A percentile compares a stretch with the other conserved stretches of the same genome.
phyloP scores from a whole-genome alignment of 1,284 basidiomycete genomes.

The Bjerkandera adusta region DNA sequence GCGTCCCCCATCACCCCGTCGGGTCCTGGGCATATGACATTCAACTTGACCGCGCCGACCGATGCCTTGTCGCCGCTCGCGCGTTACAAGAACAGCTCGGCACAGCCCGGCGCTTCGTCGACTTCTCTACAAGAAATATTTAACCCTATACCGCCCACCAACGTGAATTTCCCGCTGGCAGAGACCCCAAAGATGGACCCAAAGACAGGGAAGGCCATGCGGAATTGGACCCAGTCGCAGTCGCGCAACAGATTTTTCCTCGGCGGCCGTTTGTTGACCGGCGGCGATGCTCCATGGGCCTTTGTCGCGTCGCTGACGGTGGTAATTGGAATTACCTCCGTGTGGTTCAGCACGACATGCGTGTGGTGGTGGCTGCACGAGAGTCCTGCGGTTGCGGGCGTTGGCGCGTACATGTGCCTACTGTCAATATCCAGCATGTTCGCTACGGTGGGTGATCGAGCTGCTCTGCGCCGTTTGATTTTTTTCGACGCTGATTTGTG shows the following conservation, averaged over 20 bases:
- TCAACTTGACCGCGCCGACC: conserved; percentile 24
- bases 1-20: conserved; percentile 23
- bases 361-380: conserved; percentile 85
- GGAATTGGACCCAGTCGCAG: conserved; percentile 61
- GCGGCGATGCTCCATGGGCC: conserved; percentile 82
- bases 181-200: conserved; percentile 44
- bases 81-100: conserved; percentile 25
- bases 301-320: conserved; percentile 66
- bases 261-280: conserved; percentile 69
- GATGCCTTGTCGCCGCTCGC: conserved; percentile 20
- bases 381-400: conserved; percentile 70
- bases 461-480: neutral
- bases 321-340: conserved; percentile 64
- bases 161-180: conserved; percentile 33
- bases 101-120: conserved; percentile 20
- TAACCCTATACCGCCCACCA: conserved; percentile 32
- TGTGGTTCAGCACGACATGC: conserved; percentile 84
- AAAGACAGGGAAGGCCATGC: conserved; percentile 40
- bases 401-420: conserved; percentile 76
- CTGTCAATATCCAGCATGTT: conserved; percentile 78
- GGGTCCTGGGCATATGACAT: conserved; percentile 20
- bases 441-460: conserved; percentile 54
- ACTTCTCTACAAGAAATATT: conserved; percentile 37
- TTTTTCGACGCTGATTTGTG: conserved; percentile 10
- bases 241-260: conserved; percentile 78